phyloP scores from a whole-genome alignment of 2,329 filamentous ascomycete species.

The Fusarium sp. region DNA sequence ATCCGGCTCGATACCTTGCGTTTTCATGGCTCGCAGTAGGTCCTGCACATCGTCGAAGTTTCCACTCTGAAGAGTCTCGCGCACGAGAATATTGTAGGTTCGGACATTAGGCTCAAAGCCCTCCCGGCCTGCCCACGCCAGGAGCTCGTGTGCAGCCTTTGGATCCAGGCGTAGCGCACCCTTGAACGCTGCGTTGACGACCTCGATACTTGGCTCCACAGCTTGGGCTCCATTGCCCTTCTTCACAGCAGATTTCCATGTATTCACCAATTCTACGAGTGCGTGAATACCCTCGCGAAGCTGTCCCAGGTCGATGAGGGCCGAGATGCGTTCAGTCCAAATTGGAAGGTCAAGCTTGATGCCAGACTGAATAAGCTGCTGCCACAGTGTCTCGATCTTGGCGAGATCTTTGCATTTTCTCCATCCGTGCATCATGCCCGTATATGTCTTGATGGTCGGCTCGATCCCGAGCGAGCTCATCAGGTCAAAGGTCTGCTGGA shows the following conservation, averaged over 20 bases:
- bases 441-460: slow-evolving; percentile 79
- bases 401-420: slow-evolving; percentile 70
- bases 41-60: slow-evolving; percentile 63
- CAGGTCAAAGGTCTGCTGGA: slow-evolving; percentile 58
- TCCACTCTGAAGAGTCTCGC: slow-evolving; percentile 68
- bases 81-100: slow-evolving; percentile 80
- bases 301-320: slow-evolving; percentile 71
- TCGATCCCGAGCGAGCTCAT: slow-evolving; percentile 66
- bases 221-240: slow-evolving; percentile 50
- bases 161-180: slow-evolving; percentile 70
- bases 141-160: slow-evolving; percentile 66
- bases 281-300: slow-evolving; percentile 72
- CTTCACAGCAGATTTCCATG: slow-evolving; percentile 67
- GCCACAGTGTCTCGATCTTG: slow-evolving; percentile 79
- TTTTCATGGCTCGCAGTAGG: slow-evolving; percentile 73
- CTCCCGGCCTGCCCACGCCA: slow-evolving; percentile 72
- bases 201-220: slow-evolving; percentile 73
- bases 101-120: slow-evolving; percentile 70
- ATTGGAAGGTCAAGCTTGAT: slow-evolving; percentile 74
- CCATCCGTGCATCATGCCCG: slow-evolving; percentile 81
- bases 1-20: slow-evolving; percentile 70
- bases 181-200: slow-evolving; percentile 80
- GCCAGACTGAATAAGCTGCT: slow-evolving; percentile 70
- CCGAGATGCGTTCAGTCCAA: slow-evolving; percentile 81
- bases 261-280: slow-evolving; percentile 75